phyloP scores from a whole-genome alignment of 2,329 filamentous ascomycete species.

The Ceratocystis cubensis region DNA sequence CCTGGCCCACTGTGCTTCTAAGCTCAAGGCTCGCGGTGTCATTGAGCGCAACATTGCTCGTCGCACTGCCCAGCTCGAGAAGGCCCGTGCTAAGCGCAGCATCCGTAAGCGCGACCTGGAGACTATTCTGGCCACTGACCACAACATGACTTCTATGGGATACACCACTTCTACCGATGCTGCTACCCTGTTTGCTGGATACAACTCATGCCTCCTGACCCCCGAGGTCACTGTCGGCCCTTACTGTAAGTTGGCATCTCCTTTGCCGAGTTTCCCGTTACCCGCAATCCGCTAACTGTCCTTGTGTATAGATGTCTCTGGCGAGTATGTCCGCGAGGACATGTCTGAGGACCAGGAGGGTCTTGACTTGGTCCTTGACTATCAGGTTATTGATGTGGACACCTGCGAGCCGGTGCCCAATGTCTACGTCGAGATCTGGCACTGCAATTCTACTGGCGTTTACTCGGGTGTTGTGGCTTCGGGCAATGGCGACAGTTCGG shows the following conservation, averaged over 20 bases:
- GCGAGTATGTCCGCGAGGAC: conserved; percentile 31
- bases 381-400: conserved; percentile 33
- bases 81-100: conserved; percentile 32
- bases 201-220: conserved; percentile 36
- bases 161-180: conserved; percentile 27
- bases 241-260: conserved; percentile 27
- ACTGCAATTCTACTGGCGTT: conserved; percentile 35
- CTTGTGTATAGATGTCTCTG: conserved; percentile 26
- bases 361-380: conserved; percentile 32
- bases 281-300: neutral
- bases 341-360: conserved; percentile 33
- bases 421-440: conserved; percentile 35
- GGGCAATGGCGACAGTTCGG: conserved; percentile 28
- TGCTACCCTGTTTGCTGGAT: conserved; percentile 28
- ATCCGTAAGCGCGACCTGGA: conserved; percentile 25
- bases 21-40: conserved; percentile 37
- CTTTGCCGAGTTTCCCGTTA: neutral
- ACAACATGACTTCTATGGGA: conserved; percentile 28
- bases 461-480: conserved; percentile 32
- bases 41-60: conserved; percentile 34
- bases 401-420: conserved; percentile 32
- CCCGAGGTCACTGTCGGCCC: conserved; percentile 42
- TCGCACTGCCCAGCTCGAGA: conserved; percentile 31
- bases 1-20: conserved; percentile 35
- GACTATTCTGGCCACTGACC: conserved; percentile 27